Conservation (phyloP, 306 rosid genomes). For the Urtica urens region DNA sequence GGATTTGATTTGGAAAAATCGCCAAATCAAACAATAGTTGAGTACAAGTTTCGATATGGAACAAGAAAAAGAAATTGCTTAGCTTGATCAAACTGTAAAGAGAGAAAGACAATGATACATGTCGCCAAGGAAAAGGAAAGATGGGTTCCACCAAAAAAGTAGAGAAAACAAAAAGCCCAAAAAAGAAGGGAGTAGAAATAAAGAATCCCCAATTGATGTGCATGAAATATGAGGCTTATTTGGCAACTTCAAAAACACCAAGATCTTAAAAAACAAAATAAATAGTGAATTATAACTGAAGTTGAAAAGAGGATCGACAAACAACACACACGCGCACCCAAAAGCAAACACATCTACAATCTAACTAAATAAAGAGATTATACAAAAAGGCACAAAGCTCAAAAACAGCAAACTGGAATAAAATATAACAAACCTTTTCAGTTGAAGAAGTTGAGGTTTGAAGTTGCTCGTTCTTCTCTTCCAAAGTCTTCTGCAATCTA, state of each 20-base stretch:
- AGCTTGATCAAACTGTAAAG: conserved; percentile 1
- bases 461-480: conserved; percentile 54
- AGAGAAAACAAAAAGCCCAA: conserved; percentile 21
- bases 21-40: not conserved
- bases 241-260: conserved; percentile 8
- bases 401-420: conserved; percentile 10
- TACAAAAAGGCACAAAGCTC: not conserved
- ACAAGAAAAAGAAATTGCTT: conserved; percentile 5
- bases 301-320: conserved; percentile 3
- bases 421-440: conserved; percentile 42
- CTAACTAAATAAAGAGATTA: not conserved
- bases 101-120: no score
- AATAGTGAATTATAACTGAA: conserved; percentile 9
- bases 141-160: conserved; percentile 23
- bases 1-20: no score
- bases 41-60: not conserved
- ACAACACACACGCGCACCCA: conserved; percentile 2
- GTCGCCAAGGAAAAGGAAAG: no score
- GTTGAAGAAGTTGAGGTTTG: conserved; percentile 58
- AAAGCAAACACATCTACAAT: not conserved
- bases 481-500: conserved; percentile 51
- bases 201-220: conserved; percentile 14
- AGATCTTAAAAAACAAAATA: conserved; percentile 13
- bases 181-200: conserved; percentile 1
- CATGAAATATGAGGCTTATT: conserved; percentile 12